Conservation (phyloP, 2,329 filamentous ascomycete species). For the Clarireedia paspali region DNA sequence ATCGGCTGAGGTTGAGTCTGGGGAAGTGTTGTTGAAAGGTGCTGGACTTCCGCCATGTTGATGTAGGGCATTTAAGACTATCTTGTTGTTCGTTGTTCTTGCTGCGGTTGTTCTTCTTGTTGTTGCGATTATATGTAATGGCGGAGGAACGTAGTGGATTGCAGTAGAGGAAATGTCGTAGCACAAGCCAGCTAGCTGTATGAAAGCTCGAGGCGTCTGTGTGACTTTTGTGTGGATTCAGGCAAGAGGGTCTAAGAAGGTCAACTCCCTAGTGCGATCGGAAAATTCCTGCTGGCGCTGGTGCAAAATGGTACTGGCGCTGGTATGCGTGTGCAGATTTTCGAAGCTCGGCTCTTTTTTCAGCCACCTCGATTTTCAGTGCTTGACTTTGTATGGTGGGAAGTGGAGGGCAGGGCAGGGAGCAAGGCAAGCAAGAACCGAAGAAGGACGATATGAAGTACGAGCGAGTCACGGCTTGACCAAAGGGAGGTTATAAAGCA, state of each 20-base stretch:
- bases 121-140: neutral
- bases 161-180: too few relatives aligned
- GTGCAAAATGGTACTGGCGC: neutral
- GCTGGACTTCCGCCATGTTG: constrained; percentile 21
- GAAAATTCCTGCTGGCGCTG: neutral
- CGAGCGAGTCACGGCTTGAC: too few relatives aligned
- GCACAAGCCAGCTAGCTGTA: neutral
- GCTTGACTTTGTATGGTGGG: neutral
- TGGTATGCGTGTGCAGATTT: neutral
- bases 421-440: neutral
- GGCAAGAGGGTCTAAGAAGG: neutral
- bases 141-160: neutral
- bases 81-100: neutral
- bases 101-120: neutral
- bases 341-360: neutral
- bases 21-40: constrained; percentile 2
- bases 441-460: neutral
- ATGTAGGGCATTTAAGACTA: constrained; percentile 5
- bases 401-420: neutral
- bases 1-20: constrained; percentile 22
- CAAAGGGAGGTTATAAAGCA: too few relatives aligned
- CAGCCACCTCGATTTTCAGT: constrained; percentile 3
- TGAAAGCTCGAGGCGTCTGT: neutral
- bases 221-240: neutral
- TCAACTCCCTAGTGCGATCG: neutral